A percentile compares a stretch with the other conserved stretches of the same genome.
Conservation (phyloP, 176 grass and related monocot genomes). For the Metroxylon sagu region DNA sequence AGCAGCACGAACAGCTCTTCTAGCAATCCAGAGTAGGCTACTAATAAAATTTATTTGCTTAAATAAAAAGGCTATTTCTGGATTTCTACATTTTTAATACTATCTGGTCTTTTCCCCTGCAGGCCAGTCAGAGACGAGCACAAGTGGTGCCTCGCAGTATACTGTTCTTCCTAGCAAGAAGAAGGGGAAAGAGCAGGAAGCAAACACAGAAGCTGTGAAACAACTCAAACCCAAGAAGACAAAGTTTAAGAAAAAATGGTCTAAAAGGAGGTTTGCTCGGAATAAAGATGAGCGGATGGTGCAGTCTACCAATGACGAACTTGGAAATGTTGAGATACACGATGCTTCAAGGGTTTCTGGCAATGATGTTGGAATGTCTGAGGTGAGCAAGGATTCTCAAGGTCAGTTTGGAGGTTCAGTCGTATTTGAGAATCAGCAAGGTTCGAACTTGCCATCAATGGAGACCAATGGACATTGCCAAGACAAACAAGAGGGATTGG, state of each 20-base stretch:
- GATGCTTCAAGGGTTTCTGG: background rate
- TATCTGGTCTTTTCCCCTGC: constrained; percentile 17
- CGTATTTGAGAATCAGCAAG: too few relatives aligned
- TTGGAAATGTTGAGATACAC: constrained; percentile 7
- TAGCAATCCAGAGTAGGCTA: constrained; percentile 71
- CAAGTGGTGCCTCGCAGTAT: constrained; percentile 45
- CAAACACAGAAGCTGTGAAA: constrained; percentile 33
- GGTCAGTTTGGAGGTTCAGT: too few relatives aligned
- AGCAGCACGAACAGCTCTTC: constrained; percentile 83
- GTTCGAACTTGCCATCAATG: too few relatives aligned
- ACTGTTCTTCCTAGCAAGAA: constrained; percentile 61
- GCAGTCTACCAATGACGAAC: constrained; percentile 27
- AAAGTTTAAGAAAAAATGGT: constrained; percentile 66
- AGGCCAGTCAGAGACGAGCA: constrained; percentile 45
- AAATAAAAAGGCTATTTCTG: too few relatives aligned
- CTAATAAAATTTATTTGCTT: background rate
- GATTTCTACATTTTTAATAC: background rate
- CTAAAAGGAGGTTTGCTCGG: constrained; percentile 37
- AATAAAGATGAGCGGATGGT: constrained; percentile 27
- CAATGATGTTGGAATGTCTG: too few relatives aligned
- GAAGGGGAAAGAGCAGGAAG: constrained; percentile 44
- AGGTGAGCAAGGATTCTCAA: too few relatives aligned
- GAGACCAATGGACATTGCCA: too few relatives aligned
- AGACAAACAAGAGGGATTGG: too few relatives aligned
- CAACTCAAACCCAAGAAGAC: constrained; percentile 51